Evolutionary conservation across 2,329 filamentous ascomycete species (phyloP).

Genomic region (Neophaeococcomyces aloes): DNA sequence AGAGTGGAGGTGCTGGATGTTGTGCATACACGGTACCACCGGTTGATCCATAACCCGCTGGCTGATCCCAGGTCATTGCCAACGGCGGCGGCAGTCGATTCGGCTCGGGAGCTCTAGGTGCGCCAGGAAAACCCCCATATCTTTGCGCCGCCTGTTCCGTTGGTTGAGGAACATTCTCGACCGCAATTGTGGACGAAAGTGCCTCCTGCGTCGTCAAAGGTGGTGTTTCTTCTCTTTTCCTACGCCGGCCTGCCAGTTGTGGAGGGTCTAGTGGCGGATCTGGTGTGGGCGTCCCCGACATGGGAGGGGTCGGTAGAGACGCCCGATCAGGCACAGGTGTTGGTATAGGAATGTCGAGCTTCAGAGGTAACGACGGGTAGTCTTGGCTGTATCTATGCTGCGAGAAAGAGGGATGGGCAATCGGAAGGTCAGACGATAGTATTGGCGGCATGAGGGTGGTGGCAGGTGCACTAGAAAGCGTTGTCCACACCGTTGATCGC

Average conservation of each 20-base stretch:
- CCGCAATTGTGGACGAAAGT: neutral
- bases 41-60: conserved; percentile 19
- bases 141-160: conserved; percentile 9
- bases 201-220: conserved; percentile 7
- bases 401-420: conserved; percentile 19
- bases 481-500: neutral
- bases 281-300: conserved; percentile 33
- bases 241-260: conserved; percentile 26
- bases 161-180: neutral
- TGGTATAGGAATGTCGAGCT: conserved; percentile 22
- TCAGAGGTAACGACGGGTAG: conserved; percentile 21
- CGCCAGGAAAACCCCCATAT: conserved; percentile 19
- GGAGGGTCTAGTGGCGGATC: conserved; percentile 30
- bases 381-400: conserved; percentile 23
- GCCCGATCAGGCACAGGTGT: conserved; percentile 28
- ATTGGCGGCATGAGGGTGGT: conserved; percentile 19
- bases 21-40: conserved; percentile 17
- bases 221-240: conserved; percentile 25
- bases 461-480: neutral
- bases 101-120: conserved; percentile 12
- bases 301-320: conserved; percentile 32
- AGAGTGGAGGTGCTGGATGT: conserved; percentile 15
- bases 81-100: conserved; percentile 15
- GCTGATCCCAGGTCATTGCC: conserved; percentile 9
- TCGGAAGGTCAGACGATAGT: conserved; percentile 17